These are phyloP conservation scores for Rhododendron ovatum DNA, from an alignment of 148 eudicot species.

Conservation along the genomic window DNA sequence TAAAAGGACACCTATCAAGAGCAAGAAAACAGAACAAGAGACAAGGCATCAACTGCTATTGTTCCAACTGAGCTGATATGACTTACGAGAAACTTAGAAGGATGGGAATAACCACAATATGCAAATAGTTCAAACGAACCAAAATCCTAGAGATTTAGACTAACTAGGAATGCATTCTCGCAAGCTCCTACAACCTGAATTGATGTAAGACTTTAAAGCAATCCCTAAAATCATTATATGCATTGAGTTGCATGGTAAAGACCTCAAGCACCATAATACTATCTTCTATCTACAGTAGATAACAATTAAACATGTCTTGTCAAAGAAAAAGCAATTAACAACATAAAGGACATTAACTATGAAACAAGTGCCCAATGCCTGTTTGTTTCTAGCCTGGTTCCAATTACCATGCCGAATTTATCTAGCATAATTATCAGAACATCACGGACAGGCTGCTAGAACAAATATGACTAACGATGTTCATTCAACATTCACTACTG, in stretches of 20 bases:
- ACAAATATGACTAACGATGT: background rate
- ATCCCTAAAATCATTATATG: background rate
- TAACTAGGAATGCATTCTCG: background rate
- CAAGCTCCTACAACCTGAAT: background rate
- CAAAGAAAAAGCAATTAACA: no score
- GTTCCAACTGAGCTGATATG: background rate
- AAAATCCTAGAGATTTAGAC: background rate
- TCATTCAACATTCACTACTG: background rate
- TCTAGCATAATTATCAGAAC: background rate
- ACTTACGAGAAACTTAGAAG: background rate
- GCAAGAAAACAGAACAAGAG: background rate
- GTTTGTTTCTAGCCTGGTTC: background rate
- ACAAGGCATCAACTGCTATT: background rate
- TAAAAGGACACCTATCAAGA: background rate
- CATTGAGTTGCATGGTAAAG: background rate
- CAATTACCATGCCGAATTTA: background rate
- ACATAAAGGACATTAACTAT: background rate
- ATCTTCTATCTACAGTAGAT: background rate
- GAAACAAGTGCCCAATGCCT: background rate
- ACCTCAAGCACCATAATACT: background rate
- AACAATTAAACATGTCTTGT: background rate
- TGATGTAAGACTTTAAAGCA: background rate
- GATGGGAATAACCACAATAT: conserved; percentile 1
- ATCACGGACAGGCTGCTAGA: background rate
- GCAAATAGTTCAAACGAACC: background rate